Evolutionary conservation across 257 asterid species (phyloP).

Genomic region (Thymus quinquecostatus): DNA sequence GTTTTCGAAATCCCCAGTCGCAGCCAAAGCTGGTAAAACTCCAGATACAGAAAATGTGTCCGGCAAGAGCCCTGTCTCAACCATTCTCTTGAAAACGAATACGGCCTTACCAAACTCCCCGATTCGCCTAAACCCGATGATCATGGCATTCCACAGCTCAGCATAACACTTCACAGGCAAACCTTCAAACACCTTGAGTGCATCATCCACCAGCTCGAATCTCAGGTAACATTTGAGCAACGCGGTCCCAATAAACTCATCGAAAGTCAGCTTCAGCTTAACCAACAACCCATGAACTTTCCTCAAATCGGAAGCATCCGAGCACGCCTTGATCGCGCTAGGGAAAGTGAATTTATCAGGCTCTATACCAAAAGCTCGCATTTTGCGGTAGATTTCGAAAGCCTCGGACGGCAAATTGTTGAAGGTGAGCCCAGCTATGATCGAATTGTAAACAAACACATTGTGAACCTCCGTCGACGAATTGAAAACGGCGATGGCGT

Average conservation of each 20-base stretch:
- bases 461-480: conserved; percentile 51
- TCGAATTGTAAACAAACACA: conserved; percentile 67
- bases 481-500: conserved; percentile 60
- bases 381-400: conserved; percentile 45
- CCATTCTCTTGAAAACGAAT: conserved; percentile 58
- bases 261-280: conserved; percentile 60
- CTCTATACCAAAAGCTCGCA: conserved; percentile 57
- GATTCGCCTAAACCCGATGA: conserved; percentile 64
- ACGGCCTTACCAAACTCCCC: conserved; percentile 55
- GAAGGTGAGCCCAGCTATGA: conserved; percentile 66
- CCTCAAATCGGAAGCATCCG: conserved; percentile 42
- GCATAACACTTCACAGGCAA: conserved; percentile 64
- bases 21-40: conserved; percentile 63
- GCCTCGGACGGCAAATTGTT: conserved; percentile 46
- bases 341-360: conserved; percentile 89
- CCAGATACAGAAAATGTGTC: conserved; percentile 66
- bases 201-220: conserved; percentile 56
- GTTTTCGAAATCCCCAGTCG: conserved; percentile 53
- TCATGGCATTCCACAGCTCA: conserved; percentile 86
- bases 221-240: conserved; percentile 61
- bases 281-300: conserved; percentile 58
- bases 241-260: conserved; percentile 73
- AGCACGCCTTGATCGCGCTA: conserved; percentile 73
- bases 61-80: conserved; percentile 48
- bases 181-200: conserved; percentile 60